Conservation (phyloP, 768 basidiomycete species). For the Boletus speciosus region DNA sequence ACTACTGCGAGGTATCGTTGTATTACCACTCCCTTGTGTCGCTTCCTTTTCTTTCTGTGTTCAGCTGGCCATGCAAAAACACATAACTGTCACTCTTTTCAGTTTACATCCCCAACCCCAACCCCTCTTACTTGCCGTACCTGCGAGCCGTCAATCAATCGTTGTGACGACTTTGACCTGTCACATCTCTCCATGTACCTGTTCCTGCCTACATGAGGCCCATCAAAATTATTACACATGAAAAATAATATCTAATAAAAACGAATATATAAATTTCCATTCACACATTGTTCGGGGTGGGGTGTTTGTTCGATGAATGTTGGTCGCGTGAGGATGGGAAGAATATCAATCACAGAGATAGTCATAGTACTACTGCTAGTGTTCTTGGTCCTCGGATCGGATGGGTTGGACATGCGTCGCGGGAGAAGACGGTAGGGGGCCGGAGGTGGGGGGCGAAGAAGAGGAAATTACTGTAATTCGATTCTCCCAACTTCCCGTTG, state of each 20-base stretch:
- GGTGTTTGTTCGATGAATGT: background rate
- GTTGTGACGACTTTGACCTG: background rate
- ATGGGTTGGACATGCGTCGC: background rate
- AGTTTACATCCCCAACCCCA: background rate
- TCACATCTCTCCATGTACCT: background rate
- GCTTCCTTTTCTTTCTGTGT: constrained; percentile 1
- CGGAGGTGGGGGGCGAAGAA: too few species aligned
- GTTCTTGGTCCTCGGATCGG: background rate
- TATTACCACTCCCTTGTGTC: constrained; percentile 27
- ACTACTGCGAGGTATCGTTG: constrained; percentile 16
- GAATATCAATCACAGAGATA: too few species aligned
- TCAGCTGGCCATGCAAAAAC: constrained; percentile 15
- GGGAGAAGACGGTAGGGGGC: background rate
- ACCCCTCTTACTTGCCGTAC: background rate
- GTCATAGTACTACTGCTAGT: too few species aligned
- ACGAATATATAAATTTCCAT: background rate
- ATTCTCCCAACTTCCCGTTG: too few species aligned
- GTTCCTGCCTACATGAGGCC: background rate
- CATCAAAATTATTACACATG: background rate
- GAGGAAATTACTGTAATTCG: too few species aligned
- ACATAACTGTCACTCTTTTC: constrained; percentile 7
- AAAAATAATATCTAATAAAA: background rate
- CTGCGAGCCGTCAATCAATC: background rate
- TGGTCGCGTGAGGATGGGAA: background rate
- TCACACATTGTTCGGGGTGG: background rate